These are phyloP conservation scores for Pisolithus marmoratus DNA, from an alignment of 768 basidiomycete species.

Conservation along the genomic window DNA sequence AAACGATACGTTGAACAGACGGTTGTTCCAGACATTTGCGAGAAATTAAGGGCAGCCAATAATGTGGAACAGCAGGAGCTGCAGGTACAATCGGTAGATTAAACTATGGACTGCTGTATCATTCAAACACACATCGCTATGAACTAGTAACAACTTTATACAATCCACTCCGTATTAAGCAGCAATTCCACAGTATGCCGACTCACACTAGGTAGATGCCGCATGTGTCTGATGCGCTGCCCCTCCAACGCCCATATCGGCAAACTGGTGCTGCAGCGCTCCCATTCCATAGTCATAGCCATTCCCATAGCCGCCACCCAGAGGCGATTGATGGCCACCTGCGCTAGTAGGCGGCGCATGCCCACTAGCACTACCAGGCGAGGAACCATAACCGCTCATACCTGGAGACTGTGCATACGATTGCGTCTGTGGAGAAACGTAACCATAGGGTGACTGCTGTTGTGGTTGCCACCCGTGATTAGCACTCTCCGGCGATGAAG, in stretches of 20 bases:
- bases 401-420: slow-evolving; percentile 1
- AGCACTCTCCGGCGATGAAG: background rate
- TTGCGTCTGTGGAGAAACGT: slow-evolving; percentile 11
- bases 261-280: slow-evolving; percentile 24
- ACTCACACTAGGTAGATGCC: slow-evolving; percentile 12
- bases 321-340: slow-evolving; percentile 2
- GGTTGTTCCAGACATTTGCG: no score
- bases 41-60: no score
- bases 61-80: no score
- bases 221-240: slow-evolving; percentile 18
- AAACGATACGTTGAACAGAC: no score
- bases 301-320: slow-evolving; percentile 9
- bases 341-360: slow-evolving; percentile 13
- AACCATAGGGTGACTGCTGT: slow-evolving; percentile 10
- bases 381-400: background rate
- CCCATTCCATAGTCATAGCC: slow-evolving; percentile 22
- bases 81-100: no score
- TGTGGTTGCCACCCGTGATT: background rate
- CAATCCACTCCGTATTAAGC: no score
- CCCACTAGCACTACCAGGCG: slow-evolving; percentile 16
- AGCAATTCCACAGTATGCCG: no score
- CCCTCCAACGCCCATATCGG: slow-evolving; percentile 23
- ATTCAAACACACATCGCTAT: no score
- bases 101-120: no score
- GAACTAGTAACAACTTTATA: no score